These are phyloP conservation scores for Phaeosphaeriaceae sp. DNA, from an alignment of 2,329 filamentous ascomycete genomes.

Conservation along the genomic window DNA sequence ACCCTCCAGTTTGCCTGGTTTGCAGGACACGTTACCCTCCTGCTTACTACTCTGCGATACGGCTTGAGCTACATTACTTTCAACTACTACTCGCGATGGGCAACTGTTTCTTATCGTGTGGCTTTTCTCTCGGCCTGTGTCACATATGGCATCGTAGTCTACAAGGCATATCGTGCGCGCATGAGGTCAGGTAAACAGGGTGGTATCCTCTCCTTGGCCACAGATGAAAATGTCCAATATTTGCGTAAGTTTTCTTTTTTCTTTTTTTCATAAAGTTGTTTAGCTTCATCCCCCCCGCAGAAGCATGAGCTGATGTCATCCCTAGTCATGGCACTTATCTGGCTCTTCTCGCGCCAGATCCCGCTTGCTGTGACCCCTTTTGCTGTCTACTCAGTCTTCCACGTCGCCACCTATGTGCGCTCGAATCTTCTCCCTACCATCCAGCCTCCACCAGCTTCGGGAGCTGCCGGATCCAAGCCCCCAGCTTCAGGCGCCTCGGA, in stretches of 20 bases:
- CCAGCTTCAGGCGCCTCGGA: constrained; percentile 73
- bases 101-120: constrained; percentile 84
- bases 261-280: background rate
- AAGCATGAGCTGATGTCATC: constrained; percentile 26
- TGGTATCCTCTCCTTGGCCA: constrained; percentile 70
- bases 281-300: constrained; percentile 4
- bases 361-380: constrained; percentile 91
- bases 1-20: constrained; percentile 85
- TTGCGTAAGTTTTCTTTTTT: constrained; percentile 70
- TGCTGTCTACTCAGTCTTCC: constrained; percentile 96
- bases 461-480: constrained; percentile 60
- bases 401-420: constrained; percentile 95
- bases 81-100: constrained; percentile 80
- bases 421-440: constrained; percentile 90
- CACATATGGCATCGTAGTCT: constrained; percentile 98
- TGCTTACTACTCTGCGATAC: constrained; percentile 84
- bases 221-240: constrained; percentile 98
- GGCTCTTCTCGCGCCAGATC: constrained; percentile 90
- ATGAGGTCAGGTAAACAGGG: constrained; percentile 73
- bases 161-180: constrained; percentile 92
- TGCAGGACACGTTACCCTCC: constrained; percentile 80
- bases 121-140: constrained; percentile 88
- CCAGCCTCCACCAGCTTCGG: constrained; percentile 65
- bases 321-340: constrained; percentile 88
- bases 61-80: constrained; percentile 84